A percentile compares a stretch with the other conserved stretches of the same genome.
These are phyloP conservation scores for Phytophthora lateralis DNA, from an alignment of 352 stramenopile genomes.

Conservation along the genomic window DNA sequence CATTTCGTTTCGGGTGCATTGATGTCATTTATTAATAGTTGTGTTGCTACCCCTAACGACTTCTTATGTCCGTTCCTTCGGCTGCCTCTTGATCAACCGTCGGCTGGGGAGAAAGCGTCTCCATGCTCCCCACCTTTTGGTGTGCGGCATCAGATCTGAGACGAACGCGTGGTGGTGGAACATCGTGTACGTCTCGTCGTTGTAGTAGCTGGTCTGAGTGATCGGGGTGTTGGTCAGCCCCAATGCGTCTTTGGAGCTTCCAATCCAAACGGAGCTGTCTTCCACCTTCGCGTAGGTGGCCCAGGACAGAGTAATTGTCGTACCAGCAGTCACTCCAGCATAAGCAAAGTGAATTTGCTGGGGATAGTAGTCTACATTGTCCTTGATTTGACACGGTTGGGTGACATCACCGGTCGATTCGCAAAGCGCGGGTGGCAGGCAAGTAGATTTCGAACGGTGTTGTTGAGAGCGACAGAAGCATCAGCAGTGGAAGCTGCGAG, in stretches of 20 bases:
- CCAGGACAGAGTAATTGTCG: conserved; percentile 59
- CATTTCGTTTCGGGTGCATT: background rate
- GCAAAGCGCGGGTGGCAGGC: conserved; percentile 10
- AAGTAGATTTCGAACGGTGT: conserved; percentile 1
- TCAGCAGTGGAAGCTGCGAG: background rate
- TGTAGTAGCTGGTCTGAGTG: conserved; percentile 45
- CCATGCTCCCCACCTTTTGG: conserved; percentile 29
- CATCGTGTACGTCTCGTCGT: conserved; percentile 49
- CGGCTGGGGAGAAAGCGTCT: no score
- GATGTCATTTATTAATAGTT: background rate
- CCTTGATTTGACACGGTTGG: conserved; percentile 15
- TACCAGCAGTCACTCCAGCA: conserved; percentile 38
- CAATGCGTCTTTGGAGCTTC: conserved; percentile 25
- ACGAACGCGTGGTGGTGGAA: conserved; percentile 49
- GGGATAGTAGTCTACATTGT: conserved; percentile 29
- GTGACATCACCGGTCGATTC: conserved; percentile 4
- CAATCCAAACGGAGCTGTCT: conserved; percentile 52
- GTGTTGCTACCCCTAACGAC: background rate
- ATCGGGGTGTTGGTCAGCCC: conserved; percentile 13
- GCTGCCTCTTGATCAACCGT: background rate
- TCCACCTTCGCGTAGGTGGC: conserved; percentile 38
- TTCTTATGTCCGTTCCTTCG: background rate
- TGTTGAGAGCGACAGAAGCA: conserved; percentile 15
- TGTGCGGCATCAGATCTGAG: conserved; percentile 24
- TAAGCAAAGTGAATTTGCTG: conserved; percentile 60